Percentiles rank a stretch among this genome's conserved stretches.
These are phyloP conservation scores for Albifimbria verrucaria DNA, from an alignment of 2,329 filamentous ascomycete genomes.

Conservation along the genomic window DNA sequence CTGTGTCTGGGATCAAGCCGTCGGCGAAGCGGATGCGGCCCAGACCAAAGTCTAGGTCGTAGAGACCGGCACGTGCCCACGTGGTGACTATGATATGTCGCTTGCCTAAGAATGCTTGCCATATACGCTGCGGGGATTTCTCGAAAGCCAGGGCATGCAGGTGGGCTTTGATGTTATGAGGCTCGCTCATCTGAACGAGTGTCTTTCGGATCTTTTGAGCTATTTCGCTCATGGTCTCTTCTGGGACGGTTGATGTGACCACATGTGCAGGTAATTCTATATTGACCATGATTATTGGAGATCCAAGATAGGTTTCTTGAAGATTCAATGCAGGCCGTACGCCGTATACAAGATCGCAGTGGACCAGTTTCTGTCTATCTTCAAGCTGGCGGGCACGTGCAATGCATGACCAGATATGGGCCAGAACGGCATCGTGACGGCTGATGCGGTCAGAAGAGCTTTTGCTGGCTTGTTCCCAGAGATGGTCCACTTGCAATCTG, in stretches of 20 bases:
- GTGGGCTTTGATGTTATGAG: conserved; percentile 9
- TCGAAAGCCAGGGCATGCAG: conserved; percentile 17
- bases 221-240: background rate
- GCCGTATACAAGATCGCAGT: conserved; percentile 19
- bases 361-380: conserved; percentile 6
- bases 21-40: conserved; percentile 14
- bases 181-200: conserved; percentile 5
- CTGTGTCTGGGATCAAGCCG: conserved; percentile 17
- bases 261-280: conserved; percentile 9
- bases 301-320: conserved; percentile 13
- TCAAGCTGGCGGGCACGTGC: conserved; percentile 13
- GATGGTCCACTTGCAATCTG: conserved; percentile 9
- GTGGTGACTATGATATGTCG: conserved; percentile 21
- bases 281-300: conserved; percentile 19
- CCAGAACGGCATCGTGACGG: conserved; percentile 18
- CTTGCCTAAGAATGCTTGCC: conserved; percentile 21
- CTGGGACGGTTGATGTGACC: background rate
- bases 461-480: conserved; percentile 5
- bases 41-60: conserved; percentile 21
- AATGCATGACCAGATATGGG: conserved; percentile 22
- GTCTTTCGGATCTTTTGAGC: conserved; percentile 13
- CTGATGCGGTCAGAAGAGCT: conserved; percentile 8
- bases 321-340: conserved; percentile 12
- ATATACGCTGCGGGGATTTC: conserved; percentile 20
- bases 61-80: conserved; percentile 20